Conservation (phyloP, 306 rosid genomes). For the Phaseolus lunatus region DNA sequence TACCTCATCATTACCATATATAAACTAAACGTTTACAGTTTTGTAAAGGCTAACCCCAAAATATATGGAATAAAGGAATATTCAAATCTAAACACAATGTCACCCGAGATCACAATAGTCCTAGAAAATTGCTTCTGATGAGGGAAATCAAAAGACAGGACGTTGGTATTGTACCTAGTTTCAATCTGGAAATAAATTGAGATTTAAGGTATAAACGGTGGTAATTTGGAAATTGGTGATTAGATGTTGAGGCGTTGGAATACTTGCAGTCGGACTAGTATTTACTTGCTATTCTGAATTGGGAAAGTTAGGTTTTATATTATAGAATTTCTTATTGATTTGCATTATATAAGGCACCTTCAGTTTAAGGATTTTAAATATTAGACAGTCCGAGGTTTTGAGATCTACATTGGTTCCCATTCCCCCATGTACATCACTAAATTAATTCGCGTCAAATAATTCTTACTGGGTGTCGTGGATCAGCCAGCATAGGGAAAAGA, state of each 20-base stretch:
- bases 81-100: background rate
- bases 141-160: background rate
- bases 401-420: background rate
- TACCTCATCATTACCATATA: background rate
- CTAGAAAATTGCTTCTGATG: constrained; percentile 3
- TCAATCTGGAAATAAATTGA: background rate
- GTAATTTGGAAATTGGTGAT: background rate
- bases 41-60: background rate
- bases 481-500: constrained; percentile 94
- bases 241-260: background rate
- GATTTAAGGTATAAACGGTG: background rate
- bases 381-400: background rate
- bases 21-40: background rate
- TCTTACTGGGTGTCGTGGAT: constrained; percentile 94
- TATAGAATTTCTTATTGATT: constrained; percentile 12
- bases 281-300: constrained; percentile 11
- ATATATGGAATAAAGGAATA: constrained; percentile 7
- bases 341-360: background rate
- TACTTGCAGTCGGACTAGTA: background rate
- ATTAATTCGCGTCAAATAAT: constrained; percentile 25
- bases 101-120: background rate
- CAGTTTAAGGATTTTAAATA: constrained; percentile 22
- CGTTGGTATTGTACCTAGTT: background rate
- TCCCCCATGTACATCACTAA: background rate
- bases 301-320: background rate